Conservation (phyloP, 2,329 filamentous ascomycete species). For the Fusarium phyllophilum region DNA sequence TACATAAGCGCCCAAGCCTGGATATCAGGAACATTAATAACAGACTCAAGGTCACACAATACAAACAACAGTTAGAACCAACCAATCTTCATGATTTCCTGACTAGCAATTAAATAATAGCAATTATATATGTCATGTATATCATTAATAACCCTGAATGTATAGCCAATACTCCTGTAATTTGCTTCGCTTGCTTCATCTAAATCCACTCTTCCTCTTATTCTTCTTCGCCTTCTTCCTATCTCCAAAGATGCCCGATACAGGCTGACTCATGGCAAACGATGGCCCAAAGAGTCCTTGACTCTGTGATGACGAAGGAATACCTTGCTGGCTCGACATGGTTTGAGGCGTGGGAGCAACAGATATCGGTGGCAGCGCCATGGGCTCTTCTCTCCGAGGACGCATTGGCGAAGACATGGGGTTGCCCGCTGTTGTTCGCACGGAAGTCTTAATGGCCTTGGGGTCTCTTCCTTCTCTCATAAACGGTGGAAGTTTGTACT, state of each 20-base stretch:
- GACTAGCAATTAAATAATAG: background rate
- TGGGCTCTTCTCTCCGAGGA: constrained; percentile 18
- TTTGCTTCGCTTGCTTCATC: constrained; percentile 36
- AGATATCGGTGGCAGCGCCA: constrained; percentile 24
- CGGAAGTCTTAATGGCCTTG: constrained; percentile 12
- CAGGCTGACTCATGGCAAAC: constrained; percentile 58
- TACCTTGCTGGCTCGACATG: constrained; percentile 51
- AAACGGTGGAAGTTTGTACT: constrained; percentile 45
- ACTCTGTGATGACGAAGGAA: constrained; percentile 50
- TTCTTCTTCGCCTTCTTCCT: constrained; percentile 56
- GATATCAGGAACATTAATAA: constrained; percentile 19
- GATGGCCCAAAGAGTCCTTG: constrained; percentile 44
- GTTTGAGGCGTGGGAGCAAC: constrained; percentile 40
- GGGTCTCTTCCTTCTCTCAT: constrained; percentile 41
- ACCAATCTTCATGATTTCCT: background rate
- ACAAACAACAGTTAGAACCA: background rate
- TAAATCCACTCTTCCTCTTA: constrained; percentile 57
- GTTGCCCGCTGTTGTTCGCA: background rate
- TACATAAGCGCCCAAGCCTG: constrained; percentile 2
- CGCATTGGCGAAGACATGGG: constrained; percentile 24
- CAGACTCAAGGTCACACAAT: background rate
- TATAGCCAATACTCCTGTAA: background rate
- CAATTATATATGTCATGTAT: background rate
- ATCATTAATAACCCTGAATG: background rate
- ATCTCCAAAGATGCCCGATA: constrained; percentile 58